These are phyloP conservation scores for Platanus orientalis DNA, from an alignment of 164 flowering plant genomes.

Conservation along the genomic window DNA sequence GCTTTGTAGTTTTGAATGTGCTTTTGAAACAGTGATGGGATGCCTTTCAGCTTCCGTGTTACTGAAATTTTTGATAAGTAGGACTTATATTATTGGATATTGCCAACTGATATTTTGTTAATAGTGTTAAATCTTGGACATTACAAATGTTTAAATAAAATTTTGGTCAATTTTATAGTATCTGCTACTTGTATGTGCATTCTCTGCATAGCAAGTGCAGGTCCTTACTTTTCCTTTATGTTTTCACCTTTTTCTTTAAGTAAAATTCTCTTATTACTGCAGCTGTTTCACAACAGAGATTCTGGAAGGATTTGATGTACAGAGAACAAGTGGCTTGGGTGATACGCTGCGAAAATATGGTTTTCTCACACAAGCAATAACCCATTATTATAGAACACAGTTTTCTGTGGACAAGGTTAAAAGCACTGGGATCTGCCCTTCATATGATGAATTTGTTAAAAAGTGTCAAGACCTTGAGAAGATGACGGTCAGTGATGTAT, in stretches of 20 bases:
- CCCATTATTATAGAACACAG: conserved; percentile 42
- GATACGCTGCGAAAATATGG: conserved; percentile 84
- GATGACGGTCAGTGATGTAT: conserved; percentile 87
- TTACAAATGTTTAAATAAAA: too few relatives aligned
- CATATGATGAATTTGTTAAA: conserved; percentile 52
- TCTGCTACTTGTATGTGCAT: neutral
- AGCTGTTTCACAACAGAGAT: conserved; percentile 99
- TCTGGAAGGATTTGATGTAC: conserved; percentile 96
- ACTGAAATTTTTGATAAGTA: too few relatives aligned
- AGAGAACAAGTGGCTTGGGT: conserved; percentile 71
- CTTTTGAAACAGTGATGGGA: too few relatives aligned
- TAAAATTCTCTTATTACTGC: conserved; percentile 16
- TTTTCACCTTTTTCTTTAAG: neutral
- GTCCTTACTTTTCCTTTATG: neutral
- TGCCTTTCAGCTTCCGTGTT: too few relatives aligned
- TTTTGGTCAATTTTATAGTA: too few relatives aligned
- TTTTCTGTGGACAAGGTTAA: conserved; percentile 20
- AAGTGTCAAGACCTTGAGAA: conserved; percentile 78
- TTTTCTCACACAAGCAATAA: conserved; percentile 65
- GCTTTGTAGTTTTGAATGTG: too few relatives aligned
- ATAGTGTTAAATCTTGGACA: too few relatives aligned
- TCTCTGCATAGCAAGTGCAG: neutral
- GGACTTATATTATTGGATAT: too few relatives aligned
- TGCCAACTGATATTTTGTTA: too few relatives aligned
- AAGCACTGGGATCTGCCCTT: conserved; percentile 42